phyloP scores from a whole-genome alignment of 306 rosid genomes.

The Cucurbita ficifolia region DNA sequence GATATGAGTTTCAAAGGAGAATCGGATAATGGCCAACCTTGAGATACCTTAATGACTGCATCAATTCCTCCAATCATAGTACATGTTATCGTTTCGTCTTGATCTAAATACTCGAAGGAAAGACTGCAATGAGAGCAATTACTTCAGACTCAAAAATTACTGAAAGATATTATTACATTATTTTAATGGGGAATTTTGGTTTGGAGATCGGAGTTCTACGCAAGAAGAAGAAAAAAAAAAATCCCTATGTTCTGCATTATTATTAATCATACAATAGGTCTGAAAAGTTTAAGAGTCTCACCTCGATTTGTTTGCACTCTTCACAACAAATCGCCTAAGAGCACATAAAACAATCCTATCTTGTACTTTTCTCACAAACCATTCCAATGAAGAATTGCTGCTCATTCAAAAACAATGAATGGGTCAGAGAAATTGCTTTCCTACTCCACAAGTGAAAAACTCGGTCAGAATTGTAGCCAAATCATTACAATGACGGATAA shows the following conservation, averaged over 20 bases:
- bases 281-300: slow-evolving; percentile 8
- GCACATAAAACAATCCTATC: slow-evolving; percentile 51
- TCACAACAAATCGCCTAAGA: slow-evolving; percentile 40
- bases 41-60: slow-evolving; percentile 50
- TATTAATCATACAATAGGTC: neutral
- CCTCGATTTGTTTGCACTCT: slow-evolving; percentile 62
- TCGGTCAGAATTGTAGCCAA: neutral
- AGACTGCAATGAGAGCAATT: slow-evolving; percentile 27
- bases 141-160: neutral
- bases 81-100: slow-evolving; percentile 55
- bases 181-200: neutral
- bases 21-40: slow-evolving; percentile 54
- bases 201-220: neutral
- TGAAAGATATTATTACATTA: neutral
- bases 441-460: neutral
- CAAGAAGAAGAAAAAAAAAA: neutral
- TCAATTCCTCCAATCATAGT: slow-evolving; percentile 49
- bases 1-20: slow-evolving; percentile 56
- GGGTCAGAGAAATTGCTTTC: neutral
- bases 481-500: neutral
- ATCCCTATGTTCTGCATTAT: neutral
- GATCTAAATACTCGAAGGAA: slow-evolving; percentile 43
- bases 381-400: slow-evolving; percentile 68
- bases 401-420: slow-evolving; percentile 9
- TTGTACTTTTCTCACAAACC: slow-evolving; percentile 60